Evolutionary conservation across 371 early-diverging fungal genomes (phyloP).

Genomic region (Aphelidium insulamus): DNA sequence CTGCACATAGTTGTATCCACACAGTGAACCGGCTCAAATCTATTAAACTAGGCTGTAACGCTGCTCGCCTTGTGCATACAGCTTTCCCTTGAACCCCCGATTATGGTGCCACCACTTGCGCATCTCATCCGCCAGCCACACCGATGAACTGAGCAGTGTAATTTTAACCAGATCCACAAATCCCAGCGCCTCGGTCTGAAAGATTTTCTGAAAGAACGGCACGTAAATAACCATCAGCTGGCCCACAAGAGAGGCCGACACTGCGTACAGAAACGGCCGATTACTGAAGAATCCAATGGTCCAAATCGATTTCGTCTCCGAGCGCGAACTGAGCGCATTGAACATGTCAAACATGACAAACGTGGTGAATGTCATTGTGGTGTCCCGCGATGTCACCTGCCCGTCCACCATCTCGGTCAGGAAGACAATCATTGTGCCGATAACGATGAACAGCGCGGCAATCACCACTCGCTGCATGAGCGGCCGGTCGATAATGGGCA

Average conservation of each 20-base stretch:
- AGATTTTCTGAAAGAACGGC: constrained; percentile 73
- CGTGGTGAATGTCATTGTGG: constrained; percentile 91
- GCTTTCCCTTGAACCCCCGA: too few relatives aligned
- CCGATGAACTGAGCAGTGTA: constrained; percentile 32
- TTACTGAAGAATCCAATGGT: constrained; percentile 59
- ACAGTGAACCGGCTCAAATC: too few relatives aligned
- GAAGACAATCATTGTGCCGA: constrained; percentile 69
- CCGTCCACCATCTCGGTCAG: constrained; percentile 52
- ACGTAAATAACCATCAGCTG: constrained; percentile 71
- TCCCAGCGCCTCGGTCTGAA: constrained; percentile 66
- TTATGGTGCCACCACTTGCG: constrained; percentile 46
- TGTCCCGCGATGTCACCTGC: constrained; percentile 45
- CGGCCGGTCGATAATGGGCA: constrained; percentile 46
- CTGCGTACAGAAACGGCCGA: constrained; percentile 63
- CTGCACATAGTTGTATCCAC: too few relatives aligned
- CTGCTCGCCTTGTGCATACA: too few relatives aligned
- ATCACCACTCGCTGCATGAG: constrained; percentile 52
- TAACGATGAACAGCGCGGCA: constrained; percentile 55
- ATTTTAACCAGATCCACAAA: constrained; percentile 43
- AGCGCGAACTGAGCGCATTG: constrained; percentile 78
- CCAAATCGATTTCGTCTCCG: constrained; percentile 55
- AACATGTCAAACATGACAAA: constrained; percentile 92
- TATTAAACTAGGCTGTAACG: too few relatives aligned
- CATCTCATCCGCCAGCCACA: constrained; percentile 58
- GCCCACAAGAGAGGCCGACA: constrained; percentile 52